Evolutionary conservation across 148 eudicot genomes (phyloP).

Genomic region (Polygonum aviculare): DNA sequence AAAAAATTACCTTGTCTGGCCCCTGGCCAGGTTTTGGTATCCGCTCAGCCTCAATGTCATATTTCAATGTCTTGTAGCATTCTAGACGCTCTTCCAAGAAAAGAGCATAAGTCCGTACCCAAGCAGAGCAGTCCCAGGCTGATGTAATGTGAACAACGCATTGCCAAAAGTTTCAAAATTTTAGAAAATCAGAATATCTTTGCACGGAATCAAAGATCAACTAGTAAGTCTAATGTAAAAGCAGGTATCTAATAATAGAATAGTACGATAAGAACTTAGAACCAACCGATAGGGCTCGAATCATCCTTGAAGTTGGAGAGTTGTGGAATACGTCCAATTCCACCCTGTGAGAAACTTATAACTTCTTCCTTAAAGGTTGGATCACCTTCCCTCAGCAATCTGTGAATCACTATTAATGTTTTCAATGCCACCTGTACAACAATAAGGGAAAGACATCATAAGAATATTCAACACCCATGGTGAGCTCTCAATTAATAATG

Average conservation of each 20-base stretch:
- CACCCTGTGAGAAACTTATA: conserved; percentile 70
- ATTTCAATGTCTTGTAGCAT: conserved; percentile 78
- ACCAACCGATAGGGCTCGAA: conserved; percentile 80
- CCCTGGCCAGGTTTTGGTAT: conserved; percentile 72
- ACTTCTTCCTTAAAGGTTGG: conserved; percentile 95
- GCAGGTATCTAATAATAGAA: background rate
- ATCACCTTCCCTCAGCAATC: conserved; percentile 88
- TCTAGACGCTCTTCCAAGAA: conserved; percentile 94
- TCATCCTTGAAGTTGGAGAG: conserved; percentile 95
- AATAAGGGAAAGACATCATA: background rate
- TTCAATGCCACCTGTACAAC: conserved; percentile 82
- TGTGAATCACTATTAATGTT: conserved; percentile 81
- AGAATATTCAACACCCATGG: background rate
- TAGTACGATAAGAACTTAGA: conserved; percentile 8
- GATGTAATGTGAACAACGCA: conserved; percentile 10
- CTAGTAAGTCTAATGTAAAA: background rate
- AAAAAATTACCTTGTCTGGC: conserved; percentile 68
- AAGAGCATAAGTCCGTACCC: conserved; percentile 92
- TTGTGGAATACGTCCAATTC: conserved; percentile 64
- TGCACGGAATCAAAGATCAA: background rate
- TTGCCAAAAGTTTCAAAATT: background rate
- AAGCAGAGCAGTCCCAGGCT: conserved; percentile 99
- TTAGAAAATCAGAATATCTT: background rate
- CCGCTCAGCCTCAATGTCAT: conserved; percentile 98
- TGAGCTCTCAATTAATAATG: background rate